These are phyloP conservation scores for Trebouxia sp. DNA, from an alignment of 139 green algal species.

Conservation along the genomic window DNA sequence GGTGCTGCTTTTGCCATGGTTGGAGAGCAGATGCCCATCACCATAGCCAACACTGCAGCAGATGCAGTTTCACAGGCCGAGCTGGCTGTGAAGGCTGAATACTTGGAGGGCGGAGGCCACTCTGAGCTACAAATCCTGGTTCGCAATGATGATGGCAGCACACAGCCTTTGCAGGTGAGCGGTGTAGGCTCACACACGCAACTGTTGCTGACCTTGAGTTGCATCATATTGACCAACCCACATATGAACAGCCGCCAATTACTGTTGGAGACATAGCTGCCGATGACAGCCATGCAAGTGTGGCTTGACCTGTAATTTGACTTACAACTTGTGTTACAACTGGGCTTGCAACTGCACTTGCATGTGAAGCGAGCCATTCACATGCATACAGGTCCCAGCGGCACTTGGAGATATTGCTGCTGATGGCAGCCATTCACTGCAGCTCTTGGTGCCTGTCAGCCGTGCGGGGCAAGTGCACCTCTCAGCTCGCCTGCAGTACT, in stretches of 20 bases:
- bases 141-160: neutral
- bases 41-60: neutral
- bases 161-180: neutral
- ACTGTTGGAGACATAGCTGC: neutral
- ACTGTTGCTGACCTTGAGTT: neutral
- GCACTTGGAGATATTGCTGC: neutral
- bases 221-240: neutral
- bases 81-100: conserved; percentile 19
- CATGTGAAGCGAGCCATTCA: neutral
- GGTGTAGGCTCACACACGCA: no score
- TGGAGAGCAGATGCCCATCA: conserved; percentile 30
- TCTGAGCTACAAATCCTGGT: neutral
- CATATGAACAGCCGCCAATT: neutral
- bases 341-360: neutral
- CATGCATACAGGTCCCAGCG: neutral
- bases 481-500: neutral
- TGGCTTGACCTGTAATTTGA: neutral
- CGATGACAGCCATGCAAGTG: neutral
- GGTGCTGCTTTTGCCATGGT: conserved; percentile 31
- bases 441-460: conserved; percentile 19
- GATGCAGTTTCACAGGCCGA: neutral
- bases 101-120: conserved; percentile 25
- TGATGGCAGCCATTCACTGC: neutral
- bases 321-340: neutral
- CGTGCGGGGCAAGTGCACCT: conserved; percentile 20